These are phyloP conservation scores for Lodderomyces theae DNA, from an alignment of 1,139 yeast genomes.

Conservation along the genomic window DNA sequence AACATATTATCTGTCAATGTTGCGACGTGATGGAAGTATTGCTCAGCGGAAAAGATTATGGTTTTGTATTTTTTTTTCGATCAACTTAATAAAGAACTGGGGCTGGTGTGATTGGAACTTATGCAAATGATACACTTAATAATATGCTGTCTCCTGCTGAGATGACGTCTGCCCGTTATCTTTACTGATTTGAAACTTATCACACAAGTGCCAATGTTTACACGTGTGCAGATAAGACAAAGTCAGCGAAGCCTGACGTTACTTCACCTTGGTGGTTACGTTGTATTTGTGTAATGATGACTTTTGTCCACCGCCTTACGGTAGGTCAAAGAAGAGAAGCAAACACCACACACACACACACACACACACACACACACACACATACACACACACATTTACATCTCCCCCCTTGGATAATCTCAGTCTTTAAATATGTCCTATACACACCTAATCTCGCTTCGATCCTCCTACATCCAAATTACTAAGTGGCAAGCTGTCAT, in stretches of 20 bases:
- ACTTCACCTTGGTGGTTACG: slow-evolving; percentile 2
- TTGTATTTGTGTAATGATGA: not conserved
- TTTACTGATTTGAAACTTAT: too few species aligned
- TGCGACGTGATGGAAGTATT: not conserved
- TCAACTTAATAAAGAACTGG: too few species aligned
- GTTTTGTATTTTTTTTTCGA: slow-evolving; percentile 4
- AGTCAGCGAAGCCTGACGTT: not conserved
- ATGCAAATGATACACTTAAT: too few species aligned
- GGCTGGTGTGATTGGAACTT: too few species aligned
- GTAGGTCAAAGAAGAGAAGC: too few species aligned
- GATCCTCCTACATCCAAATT: slow-evolving; percentile 15
- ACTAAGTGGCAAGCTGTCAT: slow-evolving; percentile 31
- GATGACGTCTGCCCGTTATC: too few species aligned
- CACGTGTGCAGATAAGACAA: not conserved
- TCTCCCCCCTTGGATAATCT: not conserved
- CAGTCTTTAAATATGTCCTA: not conserved
- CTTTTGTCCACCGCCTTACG: too few species aligned
- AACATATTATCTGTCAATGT: not conserved
- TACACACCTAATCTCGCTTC: slow-evolving; percentile 11
- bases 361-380: too few species aligned
- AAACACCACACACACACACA: too few species aligned
- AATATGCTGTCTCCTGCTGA: too few species aligned
- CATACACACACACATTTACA: too few species aligned
- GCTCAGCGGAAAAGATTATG: not conserved
- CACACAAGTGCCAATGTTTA: not conserved